These are phyloP conservation scores for Kalmusia sp. DNA, from an alignment of 2,329 filamentous ascomycete genomes.

Conservation along the genomic window DNA sequence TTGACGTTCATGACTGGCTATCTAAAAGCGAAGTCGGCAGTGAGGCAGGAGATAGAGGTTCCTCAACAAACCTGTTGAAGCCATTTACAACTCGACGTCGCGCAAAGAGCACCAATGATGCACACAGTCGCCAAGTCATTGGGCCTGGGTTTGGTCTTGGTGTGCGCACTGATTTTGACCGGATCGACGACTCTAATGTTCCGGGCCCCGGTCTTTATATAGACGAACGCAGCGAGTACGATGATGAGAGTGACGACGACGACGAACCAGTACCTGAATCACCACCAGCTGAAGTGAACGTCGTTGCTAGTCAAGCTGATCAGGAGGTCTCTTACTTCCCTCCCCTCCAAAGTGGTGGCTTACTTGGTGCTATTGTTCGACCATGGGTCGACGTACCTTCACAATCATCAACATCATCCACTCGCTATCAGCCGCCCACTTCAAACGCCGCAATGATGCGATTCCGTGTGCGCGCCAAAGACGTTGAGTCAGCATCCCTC, in stretches of 20 bases:
- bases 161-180: constrained; percentile 37
- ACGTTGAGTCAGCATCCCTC: constrained; percentile 61
- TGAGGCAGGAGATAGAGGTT: constrained; percentile 51
- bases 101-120: constrained; percentile 56
- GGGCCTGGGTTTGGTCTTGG: constrained; percentile 38
- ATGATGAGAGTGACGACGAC: constrained; percentile 42
- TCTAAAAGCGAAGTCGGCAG: constrained; percentile 55
- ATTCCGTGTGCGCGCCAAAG: constrained; percentile 57
- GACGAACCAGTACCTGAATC: constrained; percentile 36
- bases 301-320: constrained; percentile 31
- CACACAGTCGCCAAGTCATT: constrained; percentile 27
- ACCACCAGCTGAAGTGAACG: constrained; percentile 43
- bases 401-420: constrained; percentile 38
- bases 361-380: constrained; percentile 36
- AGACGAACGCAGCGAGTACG: constrained; percentile 47
- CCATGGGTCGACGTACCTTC: constrained; percentile 59
- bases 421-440: constrained; percentile 57
- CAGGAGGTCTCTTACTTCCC: constrained; percentile 40
- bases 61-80: constrained; percentile 34
- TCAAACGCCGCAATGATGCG: constrained; percentile 64
- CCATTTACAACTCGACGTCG: constrained; percentile 48
- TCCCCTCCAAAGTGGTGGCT: constrained; percentile 25
- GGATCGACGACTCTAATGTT: constrained; percentile 49
- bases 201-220: constrained; percentile 59
- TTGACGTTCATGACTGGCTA: constrained; percentile 62